Evolutionary conservation across 805 yeast genomes (phyloP).

Genomic region (Candida quercuum): DNA sequence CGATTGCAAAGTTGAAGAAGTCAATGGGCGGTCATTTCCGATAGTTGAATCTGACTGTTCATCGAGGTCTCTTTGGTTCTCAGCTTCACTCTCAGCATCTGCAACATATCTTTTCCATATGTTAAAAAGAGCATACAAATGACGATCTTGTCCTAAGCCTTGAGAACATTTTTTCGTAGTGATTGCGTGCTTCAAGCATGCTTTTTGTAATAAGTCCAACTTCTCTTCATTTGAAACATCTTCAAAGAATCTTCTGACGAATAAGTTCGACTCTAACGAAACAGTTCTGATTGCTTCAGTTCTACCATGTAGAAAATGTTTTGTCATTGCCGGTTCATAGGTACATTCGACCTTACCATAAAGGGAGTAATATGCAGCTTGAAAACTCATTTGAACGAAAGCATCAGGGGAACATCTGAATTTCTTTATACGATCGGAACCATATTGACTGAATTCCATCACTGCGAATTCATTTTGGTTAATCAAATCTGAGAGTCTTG

Average conservation of each 20-base stretch:
- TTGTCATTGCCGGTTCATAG: conserved; percentile 96
- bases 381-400: conserved; percentile 89
- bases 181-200: conserved; percentile 64
- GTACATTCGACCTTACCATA: conserved; percentile 93
- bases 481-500: conserved; percentile 79
- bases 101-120: conserved; percentile 69
- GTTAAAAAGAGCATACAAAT: conserved; percentile 79
- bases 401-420: conserved; percentile 94
- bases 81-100: conserved; percentile 10
- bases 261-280: conserved; percentile 69
- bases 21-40: conserved; percentile 10
- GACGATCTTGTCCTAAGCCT: conserved; percentile 92
- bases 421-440: conserved; percentile 71
- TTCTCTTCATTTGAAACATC: conserved; percentile 54
- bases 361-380: conserved; percentile 85
- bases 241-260: conserved; percentile 83
- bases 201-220: conserved; percentile 48
- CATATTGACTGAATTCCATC: conserved; percentile 64
- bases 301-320: conserved; percentile 79
- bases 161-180: conserved; percentile 64
- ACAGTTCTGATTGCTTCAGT: conserved; percentile 91
- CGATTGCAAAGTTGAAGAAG: no score
- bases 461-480: conserved; percentile 85
- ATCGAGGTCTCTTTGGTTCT: conserved; percentile 25
- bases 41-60: conserved; percentile 19